phyloP scores from a whole-genome alignment of 73 alveolate species.

The Effrenium voratum region DNA sequence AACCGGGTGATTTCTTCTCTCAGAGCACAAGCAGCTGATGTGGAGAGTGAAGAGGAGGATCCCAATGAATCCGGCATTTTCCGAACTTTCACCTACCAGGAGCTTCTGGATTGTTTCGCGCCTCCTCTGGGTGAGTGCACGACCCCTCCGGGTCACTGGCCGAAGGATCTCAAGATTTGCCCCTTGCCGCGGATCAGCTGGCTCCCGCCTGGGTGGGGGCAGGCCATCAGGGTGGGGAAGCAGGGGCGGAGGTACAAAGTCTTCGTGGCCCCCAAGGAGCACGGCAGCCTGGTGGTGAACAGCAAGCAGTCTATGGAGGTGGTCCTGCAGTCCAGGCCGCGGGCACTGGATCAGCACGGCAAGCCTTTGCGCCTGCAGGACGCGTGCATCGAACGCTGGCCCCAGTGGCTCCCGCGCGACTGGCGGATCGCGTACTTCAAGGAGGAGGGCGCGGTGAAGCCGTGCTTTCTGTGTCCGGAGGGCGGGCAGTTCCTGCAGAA shows the following conservation, averaged over 20 bases:
- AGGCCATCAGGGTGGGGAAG: slow-evolving; percentile 33
- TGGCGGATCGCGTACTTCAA: slow-evolving; percentile 56
- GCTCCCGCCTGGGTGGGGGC: slow-evolving; percentile 65
- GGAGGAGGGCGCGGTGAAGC: slow-evolving; percentile 8
- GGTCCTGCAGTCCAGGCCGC: slow-evolving; percentile 22
- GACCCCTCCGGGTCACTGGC: slow-evolving; percentile 14
- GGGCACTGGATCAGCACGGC: slow-evolving; percentile 49
- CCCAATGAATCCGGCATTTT: slow-evolving; percentile 14
- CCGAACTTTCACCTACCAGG: slow-evolving; percentile 23
- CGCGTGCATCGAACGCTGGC: slow-evolving; percentile 31
- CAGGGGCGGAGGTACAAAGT: slow-evolving; percentile 47
- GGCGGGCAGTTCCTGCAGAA: background rate
- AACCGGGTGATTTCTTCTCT: slow-evolving; percentile 17
- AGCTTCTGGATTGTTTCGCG: slow-evolving; percentile 16
- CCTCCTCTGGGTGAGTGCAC: slow-evolving; percentile 41
- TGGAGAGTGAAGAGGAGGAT: background rate
- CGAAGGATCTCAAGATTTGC: slow-evolving; percentile 20
- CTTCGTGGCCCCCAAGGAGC: slow-evolving; percentile 61
- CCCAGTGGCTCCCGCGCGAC: background rate
- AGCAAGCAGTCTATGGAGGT: slow-evolving; percentile 30
- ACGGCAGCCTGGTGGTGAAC: slow-evolving; percentile 55
- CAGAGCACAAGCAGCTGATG: background rate
- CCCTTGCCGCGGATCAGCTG: slow-evolving; percentile 39
- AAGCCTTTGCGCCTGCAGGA: slow-evolving; percentile 33
- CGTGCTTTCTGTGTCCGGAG: slow-evolving; percentile 5